Percentiles rank a stretch among this genome's conserved stretches.
Evolutionary conservation across 2,329 filamentous ascomycete genomes (phyloP).

Genomic region (Fusarium sp.): DNA sequence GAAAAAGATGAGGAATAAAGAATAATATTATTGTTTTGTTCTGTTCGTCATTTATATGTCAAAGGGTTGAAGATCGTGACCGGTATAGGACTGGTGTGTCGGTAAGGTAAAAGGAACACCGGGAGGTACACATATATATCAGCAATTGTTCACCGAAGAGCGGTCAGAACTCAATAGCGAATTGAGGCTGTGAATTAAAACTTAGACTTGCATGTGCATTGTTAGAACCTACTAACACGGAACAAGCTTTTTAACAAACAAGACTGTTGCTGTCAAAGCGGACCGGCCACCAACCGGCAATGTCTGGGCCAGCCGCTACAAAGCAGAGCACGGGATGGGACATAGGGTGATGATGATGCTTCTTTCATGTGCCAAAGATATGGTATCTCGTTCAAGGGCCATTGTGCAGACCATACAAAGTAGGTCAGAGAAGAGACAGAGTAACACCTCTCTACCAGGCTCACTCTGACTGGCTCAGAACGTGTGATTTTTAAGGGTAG

Average conservation of each 20-base stretch:
- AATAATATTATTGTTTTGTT: not conserved
- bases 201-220: constrained; percentile 10
- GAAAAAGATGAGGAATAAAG: constrained; percentile 1
- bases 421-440: constrained; percentile 10
- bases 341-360: constrained; percentile 20
- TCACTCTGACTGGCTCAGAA: constrained; percentile 32
- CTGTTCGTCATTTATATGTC: constrained; percentile 14
- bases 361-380: not conserved
- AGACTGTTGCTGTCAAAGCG: constrained; percentile 1
- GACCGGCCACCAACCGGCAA: not conserved
- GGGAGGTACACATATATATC: not conserved
- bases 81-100: constrained; percentile 1
- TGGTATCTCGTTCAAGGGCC: not conserved
- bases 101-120: constrained; percentile 8
- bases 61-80: not conserved
- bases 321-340: not conserved
- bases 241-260: constrained; percentile 3
- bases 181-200: constrained; percentile 5
- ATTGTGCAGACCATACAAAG: constrained; percentile 16
- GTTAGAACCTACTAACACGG: constrained; percentile 3
- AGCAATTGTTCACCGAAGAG: constrained; percentile 22
- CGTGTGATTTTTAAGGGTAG: constrained; percentile 31
- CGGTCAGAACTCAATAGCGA: constrained; percentile 20
- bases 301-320: not conserved
- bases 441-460: constrained; percentile 32